Percentiles rank a stretch among this genome's conserved stretches.
Conservation (phyloP, 306 rosid species). For the Fragaria vesca region DNA sequence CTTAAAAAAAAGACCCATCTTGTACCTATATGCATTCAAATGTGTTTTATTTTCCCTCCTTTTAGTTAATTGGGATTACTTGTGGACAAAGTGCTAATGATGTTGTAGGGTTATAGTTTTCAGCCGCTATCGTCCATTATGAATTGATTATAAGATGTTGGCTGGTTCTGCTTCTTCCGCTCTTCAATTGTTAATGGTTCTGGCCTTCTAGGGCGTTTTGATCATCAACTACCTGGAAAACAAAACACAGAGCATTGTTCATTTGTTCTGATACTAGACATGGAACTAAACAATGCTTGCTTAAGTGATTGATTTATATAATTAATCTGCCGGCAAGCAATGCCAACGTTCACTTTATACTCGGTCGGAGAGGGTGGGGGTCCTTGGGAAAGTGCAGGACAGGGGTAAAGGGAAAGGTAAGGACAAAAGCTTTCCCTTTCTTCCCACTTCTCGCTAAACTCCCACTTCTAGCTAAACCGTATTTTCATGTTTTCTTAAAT, state of each 20-base stretch:
- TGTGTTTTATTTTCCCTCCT: not conserved
- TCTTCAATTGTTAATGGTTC: not conserved
- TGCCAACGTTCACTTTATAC: not conserved
- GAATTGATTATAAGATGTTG: not conserved
- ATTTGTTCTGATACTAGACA: not conserved
- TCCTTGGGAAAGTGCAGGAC: not conserved
- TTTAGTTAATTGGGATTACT: not conserved
- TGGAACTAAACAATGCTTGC: not conserved
- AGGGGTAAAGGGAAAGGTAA: not conserved
- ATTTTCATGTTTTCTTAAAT: not conserved
- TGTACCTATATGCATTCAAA: not conserved
- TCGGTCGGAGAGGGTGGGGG: not conserved
- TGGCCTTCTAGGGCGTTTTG: not conserved
- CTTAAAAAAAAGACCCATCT: not conserved
- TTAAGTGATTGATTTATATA: not conserved
- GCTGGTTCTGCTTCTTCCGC: not conserved
- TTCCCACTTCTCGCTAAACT: not conserved
- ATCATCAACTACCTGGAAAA: not conserved
- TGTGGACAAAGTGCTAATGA: not conserved
- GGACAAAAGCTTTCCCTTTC: not conserved
- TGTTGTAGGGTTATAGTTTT: not conserved
- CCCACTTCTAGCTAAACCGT: not conserved
- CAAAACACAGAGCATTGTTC: not conserved
- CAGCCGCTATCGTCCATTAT: not conserved
- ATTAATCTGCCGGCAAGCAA: not conserved